Conservation (phyloP, 345 rosid species). For the Syzygium aromaticum region DNA sequence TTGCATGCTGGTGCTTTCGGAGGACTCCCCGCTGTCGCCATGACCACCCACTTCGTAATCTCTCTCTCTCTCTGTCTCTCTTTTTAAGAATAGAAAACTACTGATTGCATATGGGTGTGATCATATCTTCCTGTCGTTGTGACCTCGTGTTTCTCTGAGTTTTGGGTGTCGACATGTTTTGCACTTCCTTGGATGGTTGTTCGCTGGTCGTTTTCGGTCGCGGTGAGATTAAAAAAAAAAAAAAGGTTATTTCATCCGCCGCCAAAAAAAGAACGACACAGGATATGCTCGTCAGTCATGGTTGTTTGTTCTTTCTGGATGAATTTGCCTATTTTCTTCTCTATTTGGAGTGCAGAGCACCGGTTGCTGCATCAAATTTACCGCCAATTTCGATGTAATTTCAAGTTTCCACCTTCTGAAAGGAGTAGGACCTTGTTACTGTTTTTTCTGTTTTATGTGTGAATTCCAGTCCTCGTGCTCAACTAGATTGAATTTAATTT, state of each 20-base stretch:
- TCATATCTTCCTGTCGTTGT: background rate
- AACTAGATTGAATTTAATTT: background rate
- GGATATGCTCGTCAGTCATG: background rate
- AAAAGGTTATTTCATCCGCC: background rate
- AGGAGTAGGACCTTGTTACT: background rate
- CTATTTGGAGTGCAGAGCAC: background rate
- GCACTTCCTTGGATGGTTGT: background rate
- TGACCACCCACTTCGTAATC: conserved; percentile 6
- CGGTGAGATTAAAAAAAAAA: background rate
- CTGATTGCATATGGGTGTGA: background rate
- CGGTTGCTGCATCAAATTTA: background rate
- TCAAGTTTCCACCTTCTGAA: background rate
- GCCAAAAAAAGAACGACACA: background rate
- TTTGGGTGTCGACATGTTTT: background rate
- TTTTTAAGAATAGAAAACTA: background rate
- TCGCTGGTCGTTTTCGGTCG: background rate
- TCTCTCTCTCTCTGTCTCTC: background rate
- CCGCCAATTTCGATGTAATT: background rate
- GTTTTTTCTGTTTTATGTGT: background rate
- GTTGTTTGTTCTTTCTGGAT: background rate
- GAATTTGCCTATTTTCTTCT: background rate
- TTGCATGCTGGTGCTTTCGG: background rate
- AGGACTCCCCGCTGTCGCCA: background rate
- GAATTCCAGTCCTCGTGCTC: background rate
- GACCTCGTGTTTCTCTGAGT: background rate